Evolutionary conservation across 2,329 filamentous ascomycete species (phyloP).

Genomic region (Aspergillus chevalieri): DNA sequence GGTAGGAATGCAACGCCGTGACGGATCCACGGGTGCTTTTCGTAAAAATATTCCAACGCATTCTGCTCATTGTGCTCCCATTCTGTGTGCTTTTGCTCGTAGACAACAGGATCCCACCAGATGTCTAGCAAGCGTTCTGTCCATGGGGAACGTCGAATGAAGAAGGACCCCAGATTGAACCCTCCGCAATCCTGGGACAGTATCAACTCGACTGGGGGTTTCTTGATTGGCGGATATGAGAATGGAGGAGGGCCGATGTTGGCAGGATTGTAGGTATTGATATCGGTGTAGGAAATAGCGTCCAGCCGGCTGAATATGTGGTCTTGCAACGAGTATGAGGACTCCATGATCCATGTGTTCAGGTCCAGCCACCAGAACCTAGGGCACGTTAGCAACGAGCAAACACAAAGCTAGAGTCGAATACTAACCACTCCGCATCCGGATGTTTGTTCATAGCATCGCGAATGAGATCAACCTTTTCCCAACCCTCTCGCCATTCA

Average conservation of each 20-base stretch:
- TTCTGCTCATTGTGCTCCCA: conserved; percentile 99
- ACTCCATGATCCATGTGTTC: conserved; percentile 98
- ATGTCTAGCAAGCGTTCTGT: conserved; percentile 86
- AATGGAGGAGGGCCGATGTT: conserved; percentile 76
- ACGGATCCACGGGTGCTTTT: conserved; percentile 85
- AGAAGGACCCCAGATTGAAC: conserved; percentile 96
- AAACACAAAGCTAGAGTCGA: not conserved
- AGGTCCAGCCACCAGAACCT: conserved; percentile 99
- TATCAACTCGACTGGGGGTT: conserved; percentile 61
- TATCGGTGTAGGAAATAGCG: conserved; percentile 79
- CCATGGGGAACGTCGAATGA: conserved; percentile 78
- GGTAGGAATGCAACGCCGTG: conserved; percentile 82
- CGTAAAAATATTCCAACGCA: conserved; percentile 85
- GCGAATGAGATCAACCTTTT: conserved; percentile 92
- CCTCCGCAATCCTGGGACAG: conserved; percentile 90
- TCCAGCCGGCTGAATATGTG: conserved; percentile 82
- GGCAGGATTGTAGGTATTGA: conserved; percentile 91
- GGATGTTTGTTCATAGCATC: conserved; percentile 89
- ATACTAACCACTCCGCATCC: conserved; percentile 81
- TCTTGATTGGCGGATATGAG: not conserved
- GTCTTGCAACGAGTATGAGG: conserved; percentile 76
- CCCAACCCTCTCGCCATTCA: conserved; percentile 99
- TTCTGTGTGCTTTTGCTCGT: conserved; percentile 97
- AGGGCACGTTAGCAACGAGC: not conserved
- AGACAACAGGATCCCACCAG: conserved; percentile 97